These are phyloP conservation scores for Volvox reticuliferus DNA, from an alignment of 139 green algal genomes.

Conservation along the genomic window DNA sequence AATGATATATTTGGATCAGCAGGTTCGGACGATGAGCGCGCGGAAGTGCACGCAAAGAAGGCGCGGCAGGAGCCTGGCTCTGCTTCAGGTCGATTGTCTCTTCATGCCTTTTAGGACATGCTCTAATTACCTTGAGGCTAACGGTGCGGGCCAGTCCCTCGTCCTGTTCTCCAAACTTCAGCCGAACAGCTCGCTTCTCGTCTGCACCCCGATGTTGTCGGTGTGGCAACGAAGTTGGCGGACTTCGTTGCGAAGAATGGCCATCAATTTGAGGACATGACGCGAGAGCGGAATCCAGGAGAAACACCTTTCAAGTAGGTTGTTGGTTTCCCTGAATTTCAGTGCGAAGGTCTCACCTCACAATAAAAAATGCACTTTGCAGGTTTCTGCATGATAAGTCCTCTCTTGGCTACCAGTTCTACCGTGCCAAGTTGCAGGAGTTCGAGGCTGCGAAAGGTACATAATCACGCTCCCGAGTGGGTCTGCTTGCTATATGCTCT, in stretches of 20 bases:
- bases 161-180: neutral
- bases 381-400: slow-evolving; percentile 77
- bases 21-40: slow-evolving; percentile 27
- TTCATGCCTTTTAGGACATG: neutral
- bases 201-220: slow-evolving; percentile 51
- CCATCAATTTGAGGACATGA: slow-evolving; percentile 77
- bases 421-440: slow-evolving; percentile 58
- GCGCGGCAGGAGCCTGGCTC: neutral
- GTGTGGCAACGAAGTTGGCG: slow-evolving; percentile 74
- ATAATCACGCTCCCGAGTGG: no score
- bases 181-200: neutral
- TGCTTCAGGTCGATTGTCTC: slow-evolving; percentile 23
- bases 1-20: neutral
- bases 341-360: neutral
- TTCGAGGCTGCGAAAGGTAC: slow-evolving; percentile 28
- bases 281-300: slow-evolving; percentile 70
- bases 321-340: neutral
- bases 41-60: neutral
- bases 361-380: neutral
- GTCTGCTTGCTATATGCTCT: no score
- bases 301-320: slow-evolving; percentile 77
- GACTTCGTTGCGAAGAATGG: slow-evolving; percentile 85
- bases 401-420: slow-evolving; percentile 65
- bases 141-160: slow-evolving; percentile 25
- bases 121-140: neutral